Conservation (phyloP, 148 eudicot species). For the Nyssa sinensis region DNA sequence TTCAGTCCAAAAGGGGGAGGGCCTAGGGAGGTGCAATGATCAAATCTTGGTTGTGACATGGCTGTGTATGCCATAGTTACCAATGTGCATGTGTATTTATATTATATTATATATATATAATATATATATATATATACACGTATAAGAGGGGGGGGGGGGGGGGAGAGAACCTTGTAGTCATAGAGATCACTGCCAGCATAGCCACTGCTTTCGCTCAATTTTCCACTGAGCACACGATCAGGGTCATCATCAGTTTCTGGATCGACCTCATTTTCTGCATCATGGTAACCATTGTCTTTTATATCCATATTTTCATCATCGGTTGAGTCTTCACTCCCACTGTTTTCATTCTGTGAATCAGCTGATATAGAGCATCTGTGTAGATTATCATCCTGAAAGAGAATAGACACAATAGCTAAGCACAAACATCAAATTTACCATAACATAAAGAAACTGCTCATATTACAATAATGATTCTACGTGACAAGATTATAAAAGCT, state of each 20-base stretch:
- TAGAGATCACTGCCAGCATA: conserved; percentile 88
- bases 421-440: background rate
- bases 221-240: conserved; percentile 83
- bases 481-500: background rate
- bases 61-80: background rate
- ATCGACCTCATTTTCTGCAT: conserved; percentile 74
- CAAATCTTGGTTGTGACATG: background rate
- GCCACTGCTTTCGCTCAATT: conserved; percentile 91
- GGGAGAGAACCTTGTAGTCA: conserved; percentile 73
- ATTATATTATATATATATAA: no score
- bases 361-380: conserved; percentile 95
- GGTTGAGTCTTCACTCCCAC: conserved; percentile 79
- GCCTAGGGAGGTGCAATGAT: background rate
- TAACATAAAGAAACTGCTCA: background rate
- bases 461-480: background rate
- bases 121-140: no score
- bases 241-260: conserved; percentile 71
- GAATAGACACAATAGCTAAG: conserved; percentile 19
- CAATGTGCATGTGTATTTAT: no score
- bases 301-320: conserved; percentile 66
- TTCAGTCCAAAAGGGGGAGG: background rate
- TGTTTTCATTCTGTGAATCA: conserved; percentile 73
- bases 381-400: conserved; percentile 72
- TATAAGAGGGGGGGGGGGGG: conserved; percentile 4
- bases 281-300: conserved; percentile 70